phyloP scores from a whole-genome alignment of 495 filamentous ascomycete genomes.

The Pyronema domesticum region DNA sequence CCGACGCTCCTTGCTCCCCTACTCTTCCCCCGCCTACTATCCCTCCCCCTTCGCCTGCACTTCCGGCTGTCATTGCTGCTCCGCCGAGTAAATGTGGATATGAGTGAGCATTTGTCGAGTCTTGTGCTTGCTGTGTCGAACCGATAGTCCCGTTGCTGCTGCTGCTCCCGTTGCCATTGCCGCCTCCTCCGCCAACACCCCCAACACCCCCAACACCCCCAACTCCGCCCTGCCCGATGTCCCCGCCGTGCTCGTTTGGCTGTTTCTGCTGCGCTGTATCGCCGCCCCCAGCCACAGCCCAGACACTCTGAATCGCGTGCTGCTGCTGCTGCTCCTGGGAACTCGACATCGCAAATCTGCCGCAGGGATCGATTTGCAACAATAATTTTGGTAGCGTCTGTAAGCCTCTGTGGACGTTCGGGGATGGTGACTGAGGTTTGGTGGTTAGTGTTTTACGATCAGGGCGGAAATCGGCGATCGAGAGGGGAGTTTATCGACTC shows the following conservation, averaged over 20 bases:
- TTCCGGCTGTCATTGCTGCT: no score
- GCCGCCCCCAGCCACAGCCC: not conserved
- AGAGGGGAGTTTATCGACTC: conserved; percentile 1
- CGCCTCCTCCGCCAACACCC: not conserved
- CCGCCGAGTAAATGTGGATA: no score
- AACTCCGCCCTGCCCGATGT: not conserved
- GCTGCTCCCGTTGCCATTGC: not conserved
- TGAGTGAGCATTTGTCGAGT: not conserved
- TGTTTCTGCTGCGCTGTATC: not conserved
- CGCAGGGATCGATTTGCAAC: not conserved
- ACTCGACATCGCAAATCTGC: conserved; percentile 2
- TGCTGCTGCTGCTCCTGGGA: conserved; percentile 2
- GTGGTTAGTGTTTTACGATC: conserved; percentile 2
- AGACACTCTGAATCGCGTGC: not conserved
- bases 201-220: not conserved
- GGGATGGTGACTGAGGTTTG: not conserved
- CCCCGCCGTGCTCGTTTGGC: not conserved
- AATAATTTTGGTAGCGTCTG: not conserved
- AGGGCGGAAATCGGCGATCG: conserved; percentile 6
- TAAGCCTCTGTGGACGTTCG: conserved; percentile 1
- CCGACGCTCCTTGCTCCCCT: no score
- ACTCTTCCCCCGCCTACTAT: no score
- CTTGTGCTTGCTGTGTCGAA: not conserved
- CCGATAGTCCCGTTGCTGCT: not conserved
- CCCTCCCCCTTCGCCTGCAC: no score